Base-by-base conservation (phyloP, 2,329 filamentous ascomycete species). In the Cladophialophora psammophila region DNA sequence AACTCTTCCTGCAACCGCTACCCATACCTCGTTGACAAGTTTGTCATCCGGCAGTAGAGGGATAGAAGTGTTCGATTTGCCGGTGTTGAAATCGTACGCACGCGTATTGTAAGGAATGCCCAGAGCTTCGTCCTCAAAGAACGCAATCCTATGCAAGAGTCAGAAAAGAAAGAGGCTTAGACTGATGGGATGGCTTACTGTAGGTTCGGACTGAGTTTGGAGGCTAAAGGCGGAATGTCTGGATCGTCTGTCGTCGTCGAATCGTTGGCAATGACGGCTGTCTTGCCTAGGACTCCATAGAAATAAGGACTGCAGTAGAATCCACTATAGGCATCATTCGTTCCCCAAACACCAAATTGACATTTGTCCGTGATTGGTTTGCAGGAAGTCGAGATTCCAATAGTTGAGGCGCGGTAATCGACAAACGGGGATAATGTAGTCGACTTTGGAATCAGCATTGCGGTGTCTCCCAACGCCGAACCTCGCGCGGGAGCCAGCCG, bases 401-500 rank as follows among this genome's bases (percentile, higher is more conserved):
- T 67, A 13, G 64, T 67, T 12, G 64, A 67, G 26, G 64, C 54
- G 13, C 60, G 59, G 42, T 48, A 67, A 45, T 67, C 64, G 20
- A 50, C 34, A 36, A 36, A 58, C 9, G 34, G 53, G 1, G 64
- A 59, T 5, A 67, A 42, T 13, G 18, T 45, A 13, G 34, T 15
- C 15, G 60, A 26, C 34, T 67, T 67, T 31, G 64, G 64, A 8
- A 59, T 20, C 12, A 64, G 55, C 10, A 64, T 34, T 1, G 54
- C 62, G 13, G 60, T 3, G 45, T 50, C 32, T 12, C 20, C 38
- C 12, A 40, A 13, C 15, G 59, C 42, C 2, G 35, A 45, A 26
- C 26, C 26, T 26, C 3, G 26, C 26, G 26, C 26, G 52, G 18
- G 10, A 13, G 59, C 34, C 5, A 54, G 15, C 10, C 38, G 64